phyloP scores from a whole-genome alignment of 2,329 filamentous ascomycete genomes.

The Aspergillus japonicus region DNA sequence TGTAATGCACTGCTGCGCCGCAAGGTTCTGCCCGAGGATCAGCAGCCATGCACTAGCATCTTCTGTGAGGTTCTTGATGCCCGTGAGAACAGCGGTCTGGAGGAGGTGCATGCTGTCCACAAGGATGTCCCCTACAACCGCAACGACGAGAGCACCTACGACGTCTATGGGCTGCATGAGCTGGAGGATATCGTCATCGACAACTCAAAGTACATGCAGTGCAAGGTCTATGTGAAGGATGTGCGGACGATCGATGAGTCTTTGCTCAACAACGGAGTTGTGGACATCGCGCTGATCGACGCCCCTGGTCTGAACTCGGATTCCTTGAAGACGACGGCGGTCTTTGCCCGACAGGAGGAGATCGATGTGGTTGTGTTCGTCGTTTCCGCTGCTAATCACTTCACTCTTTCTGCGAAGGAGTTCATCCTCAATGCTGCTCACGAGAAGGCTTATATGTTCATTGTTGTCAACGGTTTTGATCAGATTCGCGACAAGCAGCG shows the following conservation, averaged over 20 bases:
- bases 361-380: conserved; percentile 99
- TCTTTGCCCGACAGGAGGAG: conserved; percentile 96
- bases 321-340: conserved; percentile 93
- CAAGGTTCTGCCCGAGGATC: conserved; percentile 92
- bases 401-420: conserved; percentile 94
- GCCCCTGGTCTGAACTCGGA: conserved; percentile 94
- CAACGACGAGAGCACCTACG: conserved; percentile 90
- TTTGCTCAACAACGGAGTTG: conserved; percentile 92
- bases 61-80: conserved; percentile 97
- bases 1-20: conserved; percentile 93
- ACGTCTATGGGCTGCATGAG: conserved; percentile 74
- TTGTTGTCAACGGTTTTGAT: conserved; percentile 97
- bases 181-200: conserved; percentile 88
- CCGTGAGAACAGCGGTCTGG: conserved; percentile 82
- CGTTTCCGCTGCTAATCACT: conserved; percentile 95
- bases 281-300: conserved; percentile 96
- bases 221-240: conserved; percentile 96
- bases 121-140: conserved; percentile 77
- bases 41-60: conserved; percentile 96
- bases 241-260: conserved; percentile 87
- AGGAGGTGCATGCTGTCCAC: conserved; percentile 94
- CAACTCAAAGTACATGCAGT: conserved; percentile 84
- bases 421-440: conserved; percentile 94
- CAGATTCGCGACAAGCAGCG: conserved; percentile 87
- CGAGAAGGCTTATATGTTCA: conserved; percentile 98